Base-by-base conservation (phyloP, 768 basidiomycete genomes). In the Trametes gibbosa region DNA sequence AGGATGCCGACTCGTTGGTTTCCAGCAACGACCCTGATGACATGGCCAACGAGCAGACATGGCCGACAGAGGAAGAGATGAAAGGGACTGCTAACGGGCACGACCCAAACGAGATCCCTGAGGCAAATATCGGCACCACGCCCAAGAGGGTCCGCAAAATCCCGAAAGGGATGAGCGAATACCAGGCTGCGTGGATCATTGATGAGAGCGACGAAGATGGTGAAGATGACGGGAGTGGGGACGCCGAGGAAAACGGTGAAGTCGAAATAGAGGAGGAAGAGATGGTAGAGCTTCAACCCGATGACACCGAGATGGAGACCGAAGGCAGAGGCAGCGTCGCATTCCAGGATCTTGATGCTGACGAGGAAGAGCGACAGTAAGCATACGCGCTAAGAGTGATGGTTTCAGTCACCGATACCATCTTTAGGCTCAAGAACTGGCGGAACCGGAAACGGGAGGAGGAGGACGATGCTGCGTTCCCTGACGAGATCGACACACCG, bases 11-110 rank as follows among this genome's bases (percentile, higher is more conserved):
- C 71, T 94, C 94, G 6, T 75, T 98, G 49, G 82, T 91, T 13
- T 94, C 93, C 1, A 87, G 82, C 50, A 95, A 96, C 70, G 85
- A 90, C 23, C 91, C 89, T 4, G 95, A 98, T 66, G 87, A 92
- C 56, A 81, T 97, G 73, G 84, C 81, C 35, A 97, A 96, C 69
- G 96, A 99, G 67, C 96, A 99, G 72, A 99, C 96, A 0, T 98
- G 96, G 95, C 96, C 96, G 0, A 96, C 94, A 0, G 94, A 98
- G 70, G 96, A 98, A 68, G 96, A 98, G 71, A 92, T 98, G 87
- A 77, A 76, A 21, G 81, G 73, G 6, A 74, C 67, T 3, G 70
- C 62, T 4, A 63, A 69, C 27, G 53, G 58, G 12, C 63, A 65
- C n/a, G 70, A 76, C 0, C 70, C 66, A 41, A 65, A 70, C 16